phyloP scores from a whole-genome alignment of 106 monocot genomes.

The Alisma plantagoaquatica region DNA sequence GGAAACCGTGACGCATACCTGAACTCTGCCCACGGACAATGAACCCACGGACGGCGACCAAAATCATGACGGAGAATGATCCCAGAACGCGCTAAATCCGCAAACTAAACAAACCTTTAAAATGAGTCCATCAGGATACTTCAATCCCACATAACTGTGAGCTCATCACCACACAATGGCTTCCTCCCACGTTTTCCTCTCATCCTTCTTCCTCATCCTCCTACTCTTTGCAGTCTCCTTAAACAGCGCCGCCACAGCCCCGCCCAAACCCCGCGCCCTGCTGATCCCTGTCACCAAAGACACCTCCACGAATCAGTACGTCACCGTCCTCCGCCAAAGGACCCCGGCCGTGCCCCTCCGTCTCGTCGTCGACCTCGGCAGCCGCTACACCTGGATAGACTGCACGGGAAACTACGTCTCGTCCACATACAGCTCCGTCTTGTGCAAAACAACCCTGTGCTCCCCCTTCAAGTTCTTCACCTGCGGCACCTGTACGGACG shows the following conservation, averaged over 20 bases:
- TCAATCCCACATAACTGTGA: too few species aligned
- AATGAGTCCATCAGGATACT: too few species aligned
- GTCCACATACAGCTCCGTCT: conserved; percentile 32
- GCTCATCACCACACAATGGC: too few species aligned
- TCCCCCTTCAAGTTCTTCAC: conserved; percentile 14
- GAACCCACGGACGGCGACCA: too few species aligned
- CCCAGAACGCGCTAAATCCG: too few species aligned
- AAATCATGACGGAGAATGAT: too few species aligned
- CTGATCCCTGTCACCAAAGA: conserved; percentile 30
- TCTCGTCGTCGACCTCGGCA: conserved; percentile 39
- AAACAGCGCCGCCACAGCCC: neutral
- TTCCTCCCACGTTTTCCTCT: too few species aligned
- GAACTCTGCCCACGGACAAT: too few species aligned
- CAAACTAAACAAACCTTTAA: too few species aligned
- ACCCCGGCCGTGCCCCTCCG: conserved; percentile 21
- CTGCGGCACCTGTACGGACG: conserved; percentile 19
- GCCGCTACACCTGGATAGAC: conserved; percentile 28
- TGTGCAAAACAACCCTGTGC: conserved; percentile 36
- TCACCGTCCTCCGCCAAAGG: conserved; percentile 15
- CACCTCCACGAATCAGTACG: conserved; percentile 9
- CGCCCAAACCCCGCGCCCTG: conserved; percentile 7
- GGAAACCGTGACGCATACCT: too few species aligned
- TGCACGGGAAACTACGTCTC: conserved; percentile 13
- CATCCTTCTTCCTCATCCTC: neutral
- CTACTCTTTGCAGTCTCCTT: neutral